A percentile compares a stretch with the other conserved stretches of the same genome.
phyloP scores from a whole-genome alignment of 148 eudicot genomes.

The Arctostaphylos glauca region DNA sequence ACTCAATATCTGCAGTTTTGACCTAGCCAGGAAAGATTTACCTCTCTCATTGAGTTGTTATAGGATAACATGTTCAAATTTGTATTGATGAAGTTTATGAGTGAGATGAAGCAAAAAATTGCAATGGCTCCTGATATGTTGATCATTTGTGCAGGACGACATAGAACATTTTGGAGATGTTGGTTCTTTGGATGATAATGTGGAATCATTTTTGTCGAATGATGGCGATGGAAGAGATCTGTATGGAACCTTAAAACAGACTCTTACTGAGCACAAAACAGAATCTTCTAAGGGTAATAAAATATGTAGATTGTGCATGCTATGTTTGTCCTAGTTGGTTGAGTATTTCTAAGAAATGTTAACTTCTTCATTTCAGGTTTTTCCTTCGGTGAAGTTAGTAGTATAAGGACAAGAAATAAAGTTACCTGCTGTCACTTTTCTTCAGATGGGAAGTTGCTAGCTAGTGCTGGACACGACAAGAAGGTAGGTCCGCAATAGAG shows the following conservation, averaged over 20 bases:
- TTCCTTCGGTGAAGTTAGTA: constrained; percentile 76
- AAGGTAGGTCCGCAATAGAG: constrained; percentile 42
- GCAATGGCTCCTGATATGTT: constrained; percentile 11
- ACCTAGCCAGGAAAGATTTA: background rate
- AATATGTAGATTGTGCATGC: background rate
- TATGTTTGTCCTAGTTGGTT: background rate
- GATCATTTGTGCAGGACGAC: constrained; percentile 64
- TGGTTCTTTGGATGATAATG: constrained; percentile 89
- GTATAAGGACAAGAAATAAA: constrained; percentile 67
- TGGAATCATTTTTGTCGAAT: constrained; percentile 82
- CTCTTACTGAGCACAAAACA: constrained; percentile 71
- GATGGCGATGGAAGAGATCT: constrained; percentile 80
- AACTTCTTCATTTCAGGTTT: constrained; percentile 50
- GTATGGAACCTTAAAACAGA: constrained; percentile 77
- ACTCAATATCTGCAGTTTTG: background rate
- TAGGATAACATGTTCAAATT: background rate
- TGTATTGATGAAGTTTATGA: background rate
- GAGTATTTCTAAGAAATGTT: constrained; percentile 1
- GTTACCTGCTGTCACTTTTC: constrained; percentile 91
- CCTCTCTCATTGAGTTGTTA: background rate
- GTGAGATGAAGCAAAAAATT: background rate
- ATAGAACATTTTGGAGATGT: constrained; percentile 92
- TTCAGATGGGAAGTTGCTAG: constrained; percentile 85
- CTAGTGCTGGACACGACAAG: constrained; percentile 92
- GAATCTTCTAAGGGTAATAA: constrained; percentile 77